Base-by-base conservation (phyloP, 169 alveolate genomes). In the Eimeria necatrix region DNA sequence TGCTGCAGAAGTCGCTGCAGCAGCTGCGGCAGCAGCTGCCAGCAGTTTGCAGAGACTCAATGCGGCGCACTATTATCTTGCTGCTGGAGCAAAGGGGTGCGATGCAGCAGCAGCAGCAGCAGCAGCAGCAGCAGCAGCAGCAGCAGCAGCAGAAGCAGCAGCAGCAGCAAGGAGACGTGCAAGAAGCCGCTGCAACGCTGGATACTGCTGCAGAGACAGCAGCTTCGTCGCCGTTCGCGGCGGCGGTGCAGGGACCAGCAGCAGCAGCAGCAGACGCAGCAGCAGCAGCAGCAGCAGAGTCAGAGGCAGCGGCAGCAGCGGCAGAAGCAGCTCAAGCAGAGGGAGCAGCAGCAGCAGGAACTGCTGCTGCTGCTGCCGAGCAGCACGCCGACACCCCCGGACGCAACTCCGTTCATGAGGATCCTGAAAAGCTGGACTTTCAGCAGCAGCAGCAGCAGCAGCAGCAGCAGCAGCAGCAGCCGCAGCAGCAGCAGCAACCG, bases 1-100 rank as follows among this genome's bases (percentile, higher is more conserved):
- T 78, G 88, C 88, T 78, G 88, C 88, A 78, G 88, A 10, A n/a
- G 88, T 26, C 88, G 48, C 49, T 78, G 85, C 85, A 26, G 85
- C 85, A 32, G 59, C 85, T 74, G 85, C 85, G 85, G 60, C 85
- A 78, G 88, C 88, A 51, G 88, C 46, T 78, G 4, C 88, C 88
- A 3, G 61, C 88, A 14, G 61, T 78, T 5, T 78, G 88, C 88
- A 10, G 88, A 49, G 88, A 78, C 48, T 48, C n/a, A 6, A 78
- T 78, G 88, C 8, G 88, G 9, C 68, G 88, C 24, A 49, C 51
- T n/a, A 78, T 78, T 9, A 51, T 78, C 8, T 49, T 78, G 6
- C 70, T 78, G 41, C 68, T 78, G 1, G 12, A 46, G 18, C 48
- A 78, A 49, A 46, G 88, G 48, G 88, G 88, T n/a, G 88, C 68